phyloP scores from a whole-genome alignment of 1,139 yeast genomes.

The Yamadazyma mexicana region DNA sequence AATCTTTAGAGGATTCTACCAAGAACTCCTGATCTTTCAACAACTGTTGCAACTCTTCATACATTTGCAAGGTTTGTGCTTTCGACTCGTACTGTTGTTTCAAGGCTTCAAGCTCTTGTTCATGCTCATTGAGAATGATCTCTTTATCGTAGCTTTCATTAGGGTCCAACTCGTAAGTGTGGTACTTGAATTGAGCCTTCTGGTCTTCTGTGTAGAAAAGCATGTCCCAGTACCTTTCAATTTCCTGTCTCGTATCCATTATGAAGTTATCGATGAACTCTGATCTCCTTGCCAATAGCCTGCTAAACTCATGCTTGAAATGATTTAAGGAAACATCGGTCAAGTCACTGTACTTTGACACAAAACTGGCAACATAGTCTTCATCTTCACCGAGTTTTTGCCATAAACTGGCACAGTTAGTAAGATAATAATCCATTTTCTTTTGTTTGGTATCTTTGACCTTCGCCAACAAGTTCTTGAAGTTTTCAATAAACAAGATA shows the following conservation, averaged over 20 bases:
- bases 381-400: constrained; percentile 40
- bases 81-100: constrained; percentile 51
- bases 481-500: constrained; percentile 29
- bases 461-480: constrained; percentile 27
- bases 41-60: constrained; percentile 55
- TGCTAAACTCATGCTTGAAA: constrained; percentile 54
- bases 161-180: constrained; percentile 25
- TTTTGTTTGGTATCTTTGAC: constrained; percentile 34
- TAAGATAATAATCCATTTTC: constrained; percentile 31
- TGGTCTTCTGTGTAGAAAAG: constrained; percentile 57
- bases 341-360: constrained; percentile 32
- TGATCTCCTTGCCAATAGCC: constrained; percentile 60
- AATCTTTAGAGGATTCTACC: constrained; percentile 72
- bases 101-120: constrained; percentile 55
- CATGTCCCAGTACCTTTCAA: constrained; percentile 61
- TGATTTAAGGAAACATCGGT: constrained; percentile 38
- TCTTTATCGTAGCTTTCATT: constrained; percentile 51
- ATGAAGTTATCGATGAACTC: constrained; percentile 70
- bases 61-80: constrained; percentile 54
- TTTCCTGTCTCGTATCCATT: constrained; percentile 55
- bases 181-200: constrained; percentile 37
- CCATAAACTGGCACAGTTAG: constrained; percentile 51
- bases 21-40: constrained; percentile 62
- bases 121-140: constrained; percentile 57
- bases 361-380: constrained; percentile 39